Evolutionary conservation across 495 filamentous ascomycete genomes (phyloP), one percentile per base, ranked within the genome.

Genomic region (Xylaria flabelliformis): DNA sequence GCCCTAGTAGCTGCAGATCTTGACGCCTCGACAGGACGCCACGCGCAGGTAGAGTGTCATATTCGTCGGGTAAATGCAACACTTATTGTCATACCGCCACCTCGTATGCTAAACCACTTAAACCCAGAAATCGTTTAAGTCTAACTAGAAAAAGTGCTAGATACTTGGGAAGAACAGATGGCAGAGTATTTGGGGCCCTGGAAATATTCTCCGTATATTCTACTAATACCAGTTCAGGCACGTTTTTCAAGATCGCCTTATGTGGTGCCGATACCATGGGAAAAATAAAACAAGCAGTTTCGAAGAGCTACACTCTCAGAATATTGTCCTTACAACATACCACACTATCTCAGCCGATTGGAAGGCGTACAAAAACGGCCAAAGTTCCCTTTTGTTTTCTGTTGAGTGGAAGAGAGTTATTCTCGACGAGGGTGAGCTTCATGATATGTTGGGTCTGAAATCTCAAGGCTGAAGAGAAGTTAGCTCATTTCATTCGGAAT

Each of bases 1-100:
- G 66, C 80, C 29, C 36, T 63, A 3, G 59, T 63, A 2, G 59
- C 59, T 9, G 4, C n/a, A n/a, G 32, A 34, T 63, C 7, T 59
- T 36, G 34, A 36, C 34, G 34, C 34, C 34, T 36, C 34, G 34
- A 36, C 34, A 7, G 34, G 34, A 7, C 4, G 34, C 34, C 34
- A 7, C 34, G 34, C 34, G 1, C 6, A 36, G 3, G 34, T 29
- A 29, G 26, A 29, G 26, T 29, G 26, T 29, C 26, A 50, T n/a
- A n/a, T 19, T 19, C 32, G 5, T 3, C 4, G n/a, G 2, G 56
- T 61, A 19, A 13, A 39, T 0, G 7, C 36, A 4, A 41, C 59
- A 13, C 59, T 63, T 1, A 19, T 63, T 1, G 42, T 63, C 4
- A 63, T 63, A 10, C 59, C 59, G 39, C 59, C 59, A 5, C 59